Base-by-base conservation (phyloP, 441 rosid genomes). In the Monsonia emarginata region DNA sequence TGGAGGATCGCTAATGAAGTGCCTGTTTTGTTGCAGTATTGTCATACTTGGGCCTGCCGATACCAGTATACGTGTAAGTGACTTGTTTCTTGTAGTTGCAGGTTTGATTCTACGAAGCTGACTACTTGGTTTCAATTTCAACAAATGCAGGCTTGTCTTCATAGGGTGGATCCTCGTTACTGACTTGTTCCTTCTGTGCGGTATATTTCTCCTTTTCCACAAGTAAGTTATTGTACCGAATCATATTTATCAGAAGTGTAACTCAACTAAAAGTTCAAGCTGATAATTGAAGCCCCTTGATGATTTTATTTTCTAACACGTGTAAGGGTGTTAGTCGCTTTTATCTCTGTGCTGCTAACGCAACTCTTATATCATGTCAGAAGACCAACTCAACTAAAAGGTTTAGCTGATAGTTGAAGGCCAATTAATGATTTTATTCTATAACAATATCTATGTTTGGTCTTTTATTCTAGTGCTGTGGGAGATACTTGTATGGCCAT, bases 401-500 rank as follows among this genome's bases (percentile, higher is more conserved):
- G n/a, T n/a, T n/a, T n/a, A n/a, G n/a, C n/a, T n/a, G n/a, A n/a
- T n/a, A n/a, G n/a, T n/a, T n/a, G n/a, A n/a, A n/a, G n/a, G n/a
- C n/a, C n/a, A n/a, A n/a, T n/a, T n/a, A n/a, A n/a, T n/a, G n/a
- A n/a, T n/a, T n/a, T n/a, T n/a, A n/a, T n/a, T n/a, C n/a, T n/a
- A n/a, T n/a, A n/a, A n/a, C n/a, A n/a, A n/a, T n/a, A n/a, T n/a
- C 36, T 32, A 1, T 1, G 0, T 32, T 32, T 13, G 5, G n/a
- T 44, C 21, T 44, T n/a, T 1, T 2, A 26, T 58, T 26, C 10
- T n/a, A 90, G 97, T 62, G 92, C 80, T 69, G 83, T 78, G 30
- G 95, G 81, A 67, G 99, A 94, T 70, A 88, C 96, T 22, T 94
- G 99, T 68, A 83, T 80, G 16, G 95, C 97, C 1, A 87, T 91